phyloP scores from a whole-genome alignment of 257 asterid species.

The Avicennia marina region DNA sequence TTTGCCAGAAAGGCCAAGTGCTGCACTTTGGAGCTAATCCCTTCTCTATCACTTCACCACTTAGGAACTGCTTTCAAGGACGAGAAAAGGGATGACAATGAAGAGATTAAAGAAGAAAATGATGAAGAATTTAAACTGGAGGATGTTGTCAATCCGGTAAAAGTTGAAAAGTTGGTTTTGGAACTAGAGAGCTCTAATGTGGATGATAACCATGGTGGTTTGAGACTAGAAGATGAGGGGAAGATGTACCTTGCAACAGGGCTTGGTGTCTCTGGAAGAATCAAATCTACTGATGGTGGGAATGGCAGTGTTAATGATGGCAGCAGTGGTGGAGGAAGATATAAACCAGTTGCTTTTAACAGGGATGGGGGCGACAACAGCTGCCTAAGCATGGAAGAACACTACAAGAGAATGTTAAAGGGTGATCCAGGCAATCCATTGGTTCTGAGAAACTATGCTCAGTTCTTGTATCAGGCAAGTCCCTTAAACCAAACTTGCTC shows the following conservation, averaged over 20 bases:
- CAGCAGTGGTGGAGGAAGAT: slow-evolving; percentile 38
- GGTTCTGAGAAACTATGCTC: slow-evolving; percentile 79
- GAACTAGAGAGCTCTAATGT: too few species aligned
- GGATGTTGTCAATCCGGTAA: background rate
- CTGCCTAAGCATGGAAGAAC: slow-evolving; percentile 45
- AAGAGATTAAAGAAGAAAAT: background rate
- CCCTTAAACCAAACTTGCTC: too few species aligned
- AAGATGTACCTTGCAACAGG: slow-evolving; percentile 73
- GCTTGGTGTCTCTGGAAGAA: slow-evolving; percentile 41
- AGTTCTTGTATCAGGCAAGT: slow-evolving; percentile 64
- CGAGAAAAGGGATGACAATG: slow-evolving; percentile 32
- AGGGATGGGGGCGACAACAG: slow-evolving; percentile 48
- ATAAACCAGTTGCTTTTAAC: slow-evolving; percentile 40
- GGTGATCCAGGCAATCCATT: slow-evolving; percentile 62
- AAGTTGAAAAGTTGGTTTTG: slow-evolving; percentile 17
- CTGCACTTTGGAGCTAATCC: slow-evolving; percentile 47
- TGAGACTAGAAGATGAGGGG: slow-evolving; percentile 35
- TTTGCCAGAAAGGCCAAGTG: slow-evolving; percentile 24
- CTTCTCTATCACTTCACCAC: slow-evolving; percentile 37
- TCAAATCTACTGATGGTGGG: slow-evolving; percentile 29
- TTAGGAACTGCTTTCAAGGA: slow-evolving; percentile 23
- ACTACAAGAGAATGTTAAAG: slow-evolving; percentile 60
- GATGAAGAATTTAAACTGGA: background rate
- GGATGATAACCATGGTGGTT: slow-evolving; percentile 1
- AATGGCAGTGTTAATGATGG: slow-evolving; percentile 23